These are phyloP conservation scores for Cochlearia excelsa DNA, from an alignment of 345 rosid genomes.

Conservation along the genomic window DNA sequence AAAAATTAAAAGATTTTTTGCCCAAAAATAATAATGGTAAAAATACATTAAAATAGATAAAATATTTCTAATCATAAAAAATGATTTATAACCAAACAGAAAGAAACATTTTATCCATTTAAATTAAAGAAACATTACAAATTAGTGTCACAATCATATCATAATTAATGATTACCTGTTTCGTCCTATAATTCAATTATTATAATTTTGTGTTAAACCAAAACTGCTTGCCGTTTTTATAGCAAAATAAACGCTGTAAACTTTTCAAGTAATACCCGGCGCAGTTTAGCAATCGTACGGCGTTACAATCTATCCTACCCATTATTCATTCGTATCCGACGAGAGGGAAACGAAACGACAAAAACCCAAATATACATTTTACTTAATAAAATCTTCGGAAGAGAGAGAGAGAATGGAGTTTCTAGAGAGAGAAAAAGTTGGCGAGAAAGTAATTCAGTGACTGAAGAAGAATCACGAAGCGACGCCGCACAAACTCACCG, in stretches of 20 bases:
- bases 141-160: no score
- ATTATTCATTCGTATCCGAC: conserved; percentile 28
- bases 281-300: conserved; percentile 18
- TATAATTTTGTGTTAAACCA: no score
- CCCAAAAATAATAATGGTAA: no score
- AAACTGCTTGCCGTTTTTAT: conserved; percentile 13
- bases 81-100: no score
- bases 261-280: neutral
- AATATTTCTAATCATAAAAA: no score
- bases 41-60: no score
- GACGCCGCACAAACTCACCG: neutral
- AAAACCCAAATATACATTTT: neutral
- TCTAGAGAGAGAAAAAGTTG: neutral
- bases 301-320: conserved; percentile 21
- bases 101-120: no score
- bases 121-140: no score
- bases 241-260: conserved; percentile 16
- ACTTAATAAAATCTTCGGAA: neutral
- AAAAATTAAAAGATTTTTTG: no score
- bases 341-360: conserved; percentile 35
- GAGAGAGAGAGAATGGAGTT: neutral
- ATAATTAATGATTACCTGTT: no score
- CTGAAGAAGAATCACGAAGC: conserved; percentile 10
- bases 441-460: conserved; percentile 28
- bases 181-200: no score